Percentiles rank a stretch among this genome's conserved stretches.
Conservation (phyloP, 176 grass and related monocot genomes). For the Lolium perenne region DNA sequence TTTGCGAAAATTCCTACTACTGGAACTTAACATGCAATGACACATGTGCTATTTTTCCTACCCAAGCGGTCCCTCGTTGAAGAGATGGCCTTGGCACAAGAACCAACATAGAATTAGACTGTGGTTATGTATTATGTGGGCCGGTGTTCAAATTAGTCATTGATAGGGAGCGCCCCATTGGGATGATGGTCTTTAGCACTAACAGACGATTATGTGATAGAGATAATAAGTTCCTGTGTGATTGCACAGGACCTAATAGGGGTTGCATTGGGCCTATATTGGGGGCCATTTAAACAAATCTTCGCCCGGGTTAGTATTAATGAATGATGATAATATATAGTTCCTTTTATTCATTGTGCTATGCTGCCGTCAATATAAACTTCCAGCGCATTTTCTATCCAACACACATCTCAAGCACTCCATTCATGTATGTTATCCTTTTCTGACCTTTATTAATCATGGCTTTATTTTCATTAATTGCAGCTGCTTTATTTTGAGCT, state of each 20-base stretch:
- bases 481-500: conserved; percentile 98
- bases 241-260: background rate
- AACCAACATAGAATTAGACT: background rate
- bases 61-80: too few species aligned
- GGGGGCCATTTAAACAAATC: background rate
- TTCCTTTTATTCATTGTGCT: background rate
- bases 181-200: background rate
- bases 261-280: conserved; percentile 9
- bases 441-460: background rate
- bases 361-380: conserved; percentile 14
- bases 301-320: background rate
- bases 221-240: background rate
- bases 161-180: background rate
- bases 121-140: background rate
- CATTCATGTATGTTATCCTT: background rate
- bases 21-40: background rate
- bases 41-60: background rate
- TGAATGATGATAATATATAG: background rate
- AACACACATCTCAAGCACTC: background rate
- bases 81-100: background rate
- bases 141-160: background rate
- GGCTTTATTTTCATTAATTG: conserved; percentile 30
- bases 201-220: background rate
- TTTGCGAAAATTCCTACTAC: background rate
- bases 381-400: background rate